Evolutionary conservation across 2,329 filamentous ascomycete species (phyloP), one percentile per base, ranked within the genome.

Genomic region (Erysiphe neolycopersici): DNA sequence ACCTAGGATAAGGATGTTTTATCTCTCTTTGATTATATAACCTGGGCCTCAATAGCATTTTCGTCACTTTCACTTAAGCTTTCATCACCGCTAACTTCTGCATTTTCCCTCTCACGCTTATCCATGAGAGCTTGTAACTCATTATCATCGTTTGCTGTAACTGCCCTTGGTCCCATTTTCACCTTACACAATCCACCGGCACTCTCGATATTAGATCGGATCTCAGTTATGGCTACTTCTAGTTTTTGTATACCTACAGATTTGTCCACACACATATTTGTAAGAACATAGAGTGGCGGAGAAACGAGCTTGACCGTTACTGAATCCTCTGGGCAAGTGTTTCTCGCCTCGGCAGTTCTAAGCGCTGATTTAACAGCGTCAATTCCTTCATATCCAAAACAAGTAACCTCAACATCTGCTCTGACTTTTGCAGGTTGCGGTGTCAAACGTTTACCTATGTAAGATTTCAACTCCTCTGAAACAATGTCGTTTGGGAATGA

Each of bases 261-360:
- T 70, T 98, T 98, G 65, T 98, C 89, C 59, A 95, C 65, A 59
- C 87, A 94, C 55, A 91, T 89, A 62, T 76, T 91, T 46, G 87
- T 95, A 49, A 98, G 69, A 52, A 98, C 89, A 60, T 95, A 98
- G 46, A 98, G 73, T 31, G 89, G 91, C 38, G 89, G 89, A 22
- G 84, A 92, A n/a, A 98, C 89, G 42, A 98, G 78, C 65, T 85
- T 87, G 60, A 95, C 89, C 69, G 95, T 95, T 64, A 98, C 84
- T 62, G 92, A 83, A 55, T 77, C 89, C 45, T 94, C 84, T 44
- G 75, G 68, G 8, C 22, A 26, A 13, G 84, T 93, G 71, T 93
- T 95, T 61, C 79, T 76, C 47, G 80, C 80, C 66, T 98, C 89
- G 47, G 89, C 91, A 49, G 77, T 82, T 58, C 84, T 75, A 46